phyloP scores from a whole-genome alignment of 1,139 yeast genomes.

The Protomyces arabidopsidicola region DNA sequence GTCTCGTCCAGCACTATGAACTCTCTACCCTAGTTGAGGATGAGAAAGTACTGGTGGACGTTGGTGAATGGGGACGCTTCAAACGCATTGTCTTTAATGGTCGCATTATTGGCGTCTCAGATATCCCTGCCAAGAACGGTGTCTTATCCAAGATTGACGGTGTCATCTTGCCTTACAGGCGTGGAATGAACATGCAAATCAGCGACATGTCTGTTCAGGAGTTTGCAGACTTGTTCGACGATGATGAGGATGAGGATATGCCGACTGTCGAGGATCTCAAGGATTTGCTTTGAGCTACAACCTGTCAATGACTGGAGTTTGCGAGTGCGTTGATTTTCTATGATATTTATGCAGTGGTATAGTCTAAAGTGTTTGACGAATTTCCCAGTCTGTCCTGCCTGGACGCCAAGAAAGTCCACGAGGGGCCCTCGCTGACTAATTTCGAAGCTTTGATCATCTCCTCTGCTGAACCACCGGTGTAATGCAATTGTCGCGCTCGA shows the following conservation, averaged over 20 bases:
- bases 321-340: background rate
- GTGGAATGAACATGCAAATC: background rate
- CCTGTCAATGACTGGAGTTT: background rate
- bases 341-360: background rate
- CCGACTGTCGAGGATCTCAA: background rate
- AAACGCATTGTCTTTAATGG: constrained; percentile 22
- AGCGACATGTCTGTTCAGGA: constrained; percentile 16
- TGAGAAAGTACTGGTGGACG: constrained; percentile 13
- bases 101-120: constrained; percentile 3
- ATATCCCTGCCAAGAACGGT: constrained; percentile 27
- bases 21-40: constrained; percentile 1
- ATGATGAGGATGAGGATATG: background rate
- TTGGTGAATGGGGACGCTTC: constrained; percentile 24
- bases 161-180: constrained; percentile 21
- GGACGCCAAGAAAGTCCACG: too few species aligned
- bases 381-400: too few species aligned
- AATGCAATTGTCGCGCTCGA: too few species aligned
- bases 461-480: too few species aligned
- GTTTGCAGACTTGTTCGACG: constrained; percentile 15
- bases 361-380: too few species aligned
- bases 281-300: background rate
- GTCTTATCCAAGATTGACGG: constrained; percentile 14
- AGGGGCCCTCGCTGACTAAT: too few species aligned
- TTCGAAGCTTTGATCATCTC: too few species aligned
- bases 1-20: constrained; percentile 18